Conservation (phyloP, 225 moss, liverwort and hornwort genomes). For the Physcomitrellopsis africana region DNA sequence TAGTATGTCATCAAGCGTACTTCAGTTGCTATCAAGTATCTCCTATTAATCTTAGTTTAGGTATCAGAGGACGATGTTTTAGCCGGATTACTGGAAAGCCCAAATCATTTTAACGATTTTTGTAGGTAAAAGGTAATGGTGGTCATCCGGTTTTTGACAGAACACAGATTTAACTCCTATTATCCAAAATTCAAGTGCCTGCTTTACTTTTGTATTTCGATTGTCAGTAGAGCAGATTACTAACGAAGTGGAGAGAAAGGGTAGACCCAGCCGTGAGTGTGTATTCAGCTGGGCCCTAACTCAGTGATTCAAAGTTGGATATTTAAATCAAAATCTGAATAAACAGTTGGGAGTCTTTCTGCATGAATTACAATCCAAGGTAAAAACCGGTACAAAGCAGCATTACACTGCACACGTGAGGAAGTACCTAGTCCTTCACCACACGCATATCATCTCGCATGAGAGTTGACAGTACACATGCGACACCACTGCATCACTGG, state of each 20-base stretch:
- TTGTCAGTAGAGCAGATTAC: background rate
- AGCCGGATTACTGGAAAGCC: background rate
- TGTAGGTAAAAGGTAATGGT: background rate
- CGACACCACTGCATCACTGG: no score
- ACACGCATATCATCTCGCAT: no score
- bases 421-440: no score
- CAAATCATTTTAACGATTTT: conserved; percentile 3
- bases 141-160: background rate
- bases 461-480: no score
- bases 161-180: background rate
- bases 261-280: background rate
- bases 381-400: conserved; percentile 21
- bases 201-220: background rate
- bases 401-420: no score
- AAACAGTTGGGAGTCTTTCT: background rate
- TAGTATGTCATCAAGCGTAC: conserved; percentile 3
- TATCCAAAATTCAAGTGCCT: background rate
- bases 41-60: background rate
- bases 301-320: no score
- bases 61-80: background rate
- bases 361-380: conserved; percentile 39
- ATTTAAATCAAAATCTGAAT: no score
- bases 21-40: background rate
- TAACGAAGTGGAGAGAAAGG: conserved; percentile 7
- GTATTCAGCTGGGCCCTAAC: no score